Conservation (phyloP, 345 rosid species). For the thale cress (Arabidopsis thaliana) region DNA sequence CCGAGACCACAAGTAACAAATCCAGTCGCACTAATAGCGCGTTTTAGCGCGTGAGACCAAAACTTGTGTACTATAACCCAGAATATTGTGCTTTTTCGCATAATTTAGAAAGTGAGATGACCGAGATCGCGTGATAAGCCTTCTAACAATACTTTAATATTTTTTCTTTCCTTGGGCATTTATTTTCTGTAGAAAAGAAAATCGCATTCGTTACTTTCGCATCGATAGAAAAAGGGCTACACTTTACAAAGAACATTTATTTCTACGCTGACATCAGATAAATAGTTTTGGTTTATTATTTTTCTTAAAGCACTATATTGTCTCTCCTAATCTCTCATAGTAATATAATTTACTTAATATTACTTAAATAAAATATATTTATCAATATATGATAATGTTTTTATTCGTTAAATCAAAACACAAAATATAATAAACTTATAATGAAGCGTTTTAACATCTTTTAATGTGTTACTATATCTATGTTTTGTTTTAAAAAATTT, state of each 20-base stretch:
- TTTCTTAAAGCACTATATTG: neutral
- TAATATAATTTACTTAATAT: too few species aligned
- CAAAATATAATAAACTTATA: too few species aligned
- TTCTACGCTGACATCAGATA: neutral
- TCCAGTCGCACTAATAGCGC: neutral
- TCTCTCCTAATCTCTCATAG: too few species aligned
- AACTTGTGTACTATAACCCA: neutral
- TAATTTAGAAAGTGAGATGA: neutral
- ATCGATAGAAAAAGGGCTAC: neutral
- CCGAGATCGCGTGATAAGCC: conserved; percentile 6
- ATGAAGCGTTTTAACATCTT: too few species aligned
- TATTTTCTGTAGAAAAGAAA: neutral
- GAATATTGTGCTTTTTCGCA: neutral
- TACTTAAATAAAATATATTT: too few species aligned
- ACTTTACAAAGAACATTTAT: conserved; percentile 4
- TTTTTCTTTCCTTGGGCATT: neutral
- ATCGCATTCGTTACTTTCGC: neutral
- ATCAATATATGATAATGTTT: too few species aligned
- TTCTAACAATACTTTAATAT: neutral
- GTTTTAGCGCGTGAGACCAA: conserved; percentile 8
- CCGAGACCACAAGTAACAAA: neutral
- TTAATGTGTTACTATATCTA: too few species aligned
- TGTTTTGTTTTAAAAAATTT: too few species aligned
- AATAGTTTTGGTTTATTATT: neutral
- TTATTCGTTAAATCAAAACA: too few species aligned